phyloP scores from a whole-genome alignment of 2,329 filamentous ascomycete genomes.

The Rachicladosporium sp. region DNA sequence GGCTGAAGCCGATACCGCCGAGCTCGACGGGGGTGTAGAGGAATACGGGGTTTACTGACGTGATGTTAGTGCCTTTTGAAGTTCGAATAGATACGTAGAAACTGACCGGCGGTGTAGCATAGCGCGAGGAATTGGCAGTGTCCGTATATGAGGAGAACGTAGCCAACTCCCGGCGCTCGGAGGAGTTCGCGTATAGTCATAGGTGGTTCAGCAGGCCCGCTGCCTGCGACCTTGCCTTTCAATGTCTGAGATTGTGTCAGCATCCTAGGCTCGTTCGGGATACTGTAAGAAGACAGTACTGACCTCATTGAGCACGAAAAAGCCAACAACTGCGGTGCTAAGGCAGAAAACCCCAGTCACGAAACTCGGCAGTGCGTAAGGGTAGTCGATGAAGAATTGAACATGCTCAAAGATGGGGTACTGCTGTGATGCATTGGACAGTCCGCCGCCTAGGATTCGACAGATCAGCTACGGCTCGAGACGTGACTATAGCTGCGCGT shows the following conservation, averaged over 20 bases:
- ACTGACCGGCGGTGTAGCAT: slow-evolving; percentile 49
- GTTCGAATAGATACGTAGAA: neutral
- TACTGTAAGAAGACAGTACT: neutral
- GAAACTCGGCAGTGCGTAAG: slow-evolving; percentile 55
- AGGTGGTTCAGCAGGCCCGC: slow-evolving; percentile 12
- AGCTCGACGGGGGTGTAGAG: slow-evolving; percentile 50
- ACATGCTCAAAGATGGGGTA: slow-evolving; percentile 48
- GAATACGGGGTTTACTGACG: slow-evolving; percentile 49
- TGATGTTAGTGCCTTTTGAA: neutral
- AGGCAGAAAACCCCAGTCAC: slow-evolving; percentile 43
- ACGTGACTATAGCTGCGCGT: neutral
- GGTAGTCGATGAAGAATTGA: slow-evolving; percentile 50
- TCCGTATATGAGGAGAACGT: slow-evolving; percentile 53
- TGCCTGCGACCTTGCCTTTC: slow-evolving; percentile 7
- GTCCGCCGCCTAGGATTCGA: slow-evolving; percentile 43
- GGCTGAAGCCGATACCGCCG: slow-evolving; percentile 54
- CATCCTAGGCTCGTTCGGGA: neutral
- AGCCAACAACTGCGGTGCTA: slow-evolving; percentile 11
- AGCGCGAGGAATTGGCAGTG: slow-evolving; percentile 58
- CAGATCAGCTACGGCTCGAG: slow-evolving; percentile 4
- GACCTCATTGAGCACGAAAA: slow-evolving; percentile 1
- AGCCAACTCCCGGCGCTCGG: slow-evolving; percentile 49
- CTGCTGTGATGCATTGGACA: slow-evolving; percentile 55
- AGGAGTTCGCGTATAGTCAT: slow-evolving; percentile 45
- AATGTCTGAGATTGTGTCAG: slow-evolving; percentile 15